Evolutionary conservation across 257 asterid genomes (phyloP).

Genomic region (Ligustrum vulgare): DNA sequence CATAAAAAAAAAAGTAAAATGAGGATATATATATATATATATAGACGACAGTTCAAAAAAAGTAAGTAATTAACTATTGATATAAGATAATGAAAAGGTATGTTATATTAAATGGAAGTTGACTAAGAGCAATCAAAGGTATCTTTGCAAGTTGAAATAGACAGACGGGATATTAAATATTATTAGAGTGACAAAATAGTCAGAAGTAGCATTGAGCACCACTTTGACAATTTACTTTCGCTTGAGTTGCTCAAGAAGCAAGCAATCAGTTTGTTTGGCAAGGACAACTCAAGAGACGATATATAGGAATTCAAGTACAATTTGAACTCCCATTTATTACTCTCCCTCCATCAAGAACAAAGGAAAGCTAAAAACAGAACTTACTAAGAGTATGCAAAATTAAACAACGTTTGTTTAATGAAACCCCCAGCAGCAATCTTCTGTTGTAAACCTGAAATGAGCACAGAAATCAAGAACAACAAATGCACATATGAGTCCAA

Average conservation of each 20-base stretch:
- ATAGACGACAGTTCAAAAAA: no score
- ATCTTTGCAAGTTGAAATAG: neutral
- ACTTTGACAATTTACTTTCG: neutral
- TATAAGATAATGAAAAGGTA: no score
- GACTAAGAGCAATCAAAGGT: no score
- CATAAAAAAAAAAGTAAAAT: no score
- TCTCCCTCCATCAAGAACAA: slow-evolving; percentile 17
- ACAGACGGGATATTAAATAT: neutral
- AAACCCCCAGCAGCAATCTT: slow-evolving; percentile 83
- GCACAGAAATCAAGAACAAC: neutral
- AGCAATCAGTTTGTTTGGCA: neutral
- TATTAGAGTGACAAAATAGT: neutral
- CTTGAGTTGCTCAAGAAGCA: slow-evolving; percentile 16
- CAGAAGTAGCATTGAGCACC: neutral
- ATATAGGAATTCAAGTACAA: slow-evolving; percentile 8
- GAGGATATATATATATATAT: no score
- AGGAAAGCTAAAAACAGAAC: slow-evolving; percentile 38
- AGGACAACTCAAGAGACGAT: slow-evolving; percentile 3
- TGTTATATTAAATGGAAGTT: no score
- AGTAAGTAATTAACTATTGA: no score
- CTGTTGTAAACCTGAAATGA: slow-evolving; percentile 77
- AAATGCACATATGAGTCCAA: neutral
- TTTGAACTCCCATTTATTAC: neutral
- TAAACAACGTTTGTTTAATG: slow-evolving; percentile 65
- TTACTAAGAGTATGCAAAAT: slow-evolving; percentile 78